Evolutionary conservation across 345 rosid genomes (phyloP), one percentile per base, ranked within the genome.

Genomic region (Populus pruinosa): DNA sequence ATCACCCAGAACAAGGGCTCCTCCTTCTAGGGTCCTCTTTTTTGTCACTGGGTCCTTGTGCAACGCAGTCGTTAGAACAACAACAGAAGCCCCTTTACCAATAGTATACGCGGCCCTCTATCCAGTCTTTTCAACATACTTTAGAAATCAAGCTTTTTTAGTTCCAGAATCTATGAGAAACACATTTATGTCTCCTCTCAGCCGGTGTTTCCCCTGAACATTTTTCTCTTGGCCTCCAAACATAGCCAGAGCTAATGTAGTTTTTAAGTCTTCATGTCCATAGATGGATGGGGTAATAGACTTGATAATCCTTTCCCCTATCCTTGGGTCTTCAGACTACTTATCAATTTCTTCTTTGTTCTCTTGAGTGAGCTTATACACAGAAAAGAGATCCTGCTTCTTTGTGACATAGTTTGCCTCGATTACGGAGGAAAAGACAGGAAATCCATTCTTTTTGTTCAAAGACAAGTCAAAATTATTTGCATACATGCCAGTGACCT

Each of bases 1-100:
- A 81, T 96, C 99, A 64, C 97, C 99, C 64, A 93, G 90, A 82
- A 96, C 99, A 84, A 96, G 99, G 76, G 99, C 98, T 14, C 99
- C 99, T 72, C 99, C 99, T 91, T 96, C 99, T 65, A 96, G 97
- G 21, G 99, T 96, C 98, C 99, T 93, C 86, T 96, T 98, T 79
- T 95, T 88, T 68, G 99, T 96, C 72, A 96, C 96, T 50, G 98
- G 99, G 77, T 96, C 99, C 86, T 96, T 96, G 90, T 96, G 99
- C 80, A 96, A 98, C 36, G 96, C 98, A 79, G 98, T 96, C 41
- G 99, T 96, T 38, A 96, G 90, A 69, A 98, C 98, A 39, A 96
- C 95, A 67, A 97, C 98, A 73, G 99, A 96, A 76, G 98, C 98
- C 81, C 99, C 99, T 85, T 96, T 96, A 33, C 99, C 96, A 75